These are phyloP conservation scores for Curvularia sp. DNA, from an alignment of 2,329 filamentous ascomycete genomes.

Conservation along the genomic window DNA sequence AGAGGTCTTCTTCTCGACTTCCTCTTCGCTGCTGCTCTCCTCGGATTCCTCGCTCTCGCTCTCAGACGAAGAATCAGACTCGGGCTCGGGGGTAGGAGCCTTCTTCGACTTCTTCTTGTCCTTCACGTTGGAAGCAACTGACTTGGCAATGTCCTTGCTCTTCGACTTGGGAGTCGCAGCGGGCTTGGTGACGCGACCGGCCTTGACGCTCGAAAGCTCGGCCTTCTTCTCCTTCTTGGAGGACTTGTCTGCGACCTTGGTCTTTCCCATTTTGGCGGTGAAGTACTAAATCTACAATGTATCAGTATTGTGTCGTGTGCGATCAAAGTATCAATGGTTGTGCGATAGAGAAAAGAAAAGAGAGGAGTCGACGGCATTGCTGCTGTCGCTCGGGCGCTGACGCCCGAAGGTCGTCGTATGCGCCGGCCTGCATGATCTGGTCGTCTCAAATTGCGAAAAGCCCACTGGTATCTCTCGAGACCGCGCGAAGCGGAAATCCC, in stretches of 20 bases:
- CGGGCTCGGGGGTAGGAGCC: slow-evolving; percentile 57
- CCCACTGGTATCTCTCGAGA: slow-evolving; percentile 53
- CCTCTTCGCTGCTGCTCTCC: slow-evolving; percentile 39
- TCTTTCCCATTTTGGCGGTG: slow-evolving; percentile 47
- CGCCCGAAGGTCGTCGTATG: slow-evolving; percentile 24
- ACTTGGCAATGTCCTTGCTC: slow-evolving; percentile 71
- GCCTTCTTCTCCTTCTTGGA: slow-evolving; percentile 67
- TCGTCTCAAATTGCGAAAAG: slow-evolving; percentile 53
- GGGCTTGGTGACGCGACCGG: slow-evolving; percentile 71
- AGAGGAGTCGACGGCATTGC: slow-evolving; percentile 31
- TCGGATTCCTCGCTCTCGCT: slow-evolving; percentile 47
- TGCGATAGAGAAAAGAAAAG: slow-evolving; percentile 20
- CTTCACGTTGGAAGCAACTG: slow-evolving; percentile 45
- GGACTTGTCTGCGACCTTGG: slow-evolving; percentile 43
- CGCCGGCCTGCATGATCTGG: slow-evolving; percentile 46
- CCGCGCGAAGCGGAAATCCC: slow-evolving; percentile 49
- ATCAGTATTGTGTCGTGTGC: slow-evolving; percentile 38
- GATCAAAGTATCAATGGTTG: slow-evolving; percentile 9
- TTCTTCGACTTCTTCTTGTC: slow-evolving; percentile 62
- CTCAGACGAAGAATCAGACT: slow-evolving; percentile 49
- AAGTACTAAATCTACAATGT: slow-evolving; percentile 38
- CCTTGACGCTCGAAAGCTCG: slow-evolving; percentile 67
- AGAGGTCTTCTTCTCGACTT: slow-evolving; percentile 46
- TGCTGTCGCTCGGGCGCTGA: slow-evolving; percentile 36
- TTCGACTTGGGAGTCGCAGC: slow-evolving; percentile 70